Base-by-base conservation (phyloP, 2,329 filamentous ascomycete species). In the Fusarium tricinctum region DNA sequence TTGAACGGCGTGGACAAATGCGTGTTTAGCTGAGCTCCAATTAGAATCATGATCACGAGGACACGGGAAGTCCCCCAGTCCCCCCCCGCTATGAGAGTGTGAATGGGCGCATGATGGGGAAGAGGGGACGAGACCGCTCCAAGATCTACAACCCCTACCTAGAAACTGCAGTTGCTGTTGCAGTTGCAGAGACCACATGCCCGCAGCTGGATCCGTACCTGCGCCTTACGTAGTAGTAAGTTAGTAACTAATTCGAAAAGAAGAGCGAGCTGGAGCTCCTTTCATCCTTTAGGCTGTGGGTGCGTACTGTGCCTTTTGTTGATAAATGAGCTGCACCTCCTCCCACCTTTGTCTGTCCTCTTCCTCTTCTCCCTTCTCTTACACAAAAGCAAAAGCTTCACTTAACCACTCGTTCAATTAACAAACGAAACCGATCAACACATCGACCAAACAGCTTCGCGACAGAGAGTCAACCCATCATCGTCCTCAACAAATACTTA, bases 251-350 rank as follows among this genome's bases (percentile, higher is more conserved):
- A 58, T 38, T n/a, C 35, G 17, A 19, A 28, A 19, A 53, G 43
- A 33, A 38, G 22, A 30, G 22, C 48, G 50, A 60, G 63, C 50
- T 61, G 54, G 50, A 60, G 63, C 50, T 61, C 57, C 58, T 49
- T 53, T 63, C 58, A 51, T 53, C 23, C 23, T 26, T 39, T 54
- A 58, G 48, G 48, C 55, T 58, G 55, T 54, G 48, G 17, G 35
- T 38, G 22, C 49, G 39, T 59, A 44, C 57, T 66, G 50, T 50
- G 48, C 39, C 42, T 66, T 47, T 42, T 32, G 26, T 22, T 45
- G 47, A 50, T 63, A 68, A 52, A 65, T 55, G 66, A 66, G 61
- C 61, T 66, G 61, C 46, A 66, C 49, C 61, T 62, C 62, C 35
- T 49, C 57, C 67, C 61, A 45, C 58, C 47, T 55, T 38, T 39